Evolutionary conservation across 345 rosid species (phyloP), one percentile per base, ranked within the genome.

Genomic region (Hibiscus mutabilis): DNA sequence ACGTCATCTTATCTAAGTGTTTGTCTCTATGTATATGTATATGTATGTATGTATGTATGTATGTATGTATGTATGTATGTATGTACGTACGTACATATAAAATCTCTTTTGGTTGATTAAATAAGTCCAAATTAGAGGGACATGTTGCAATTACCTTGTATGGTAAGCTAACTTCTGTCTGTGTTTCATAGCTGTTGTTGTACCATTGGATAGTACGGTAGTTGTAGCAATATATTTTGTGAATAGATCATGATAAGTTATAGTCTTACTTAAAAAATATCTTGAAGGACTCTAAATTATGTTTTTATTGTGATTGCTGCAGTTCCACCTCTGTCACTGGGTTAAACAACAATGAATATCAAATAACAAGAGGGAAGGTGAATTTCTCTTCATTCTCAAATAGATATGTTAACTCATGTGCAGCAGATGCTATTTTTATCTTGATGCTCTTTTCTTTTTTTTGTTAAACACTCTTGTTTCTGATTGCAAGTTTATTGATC

Each of bases 301-400:
- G 49, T 51, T 70, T 68, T 27, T 60, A 16, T 69, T 76, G 60
- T 76, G 25, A 65, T 81, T 77, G 64, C 29, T 82, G 80, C 89
- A 96, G 99, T 79, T 85, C 79, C 64, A 61, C 97, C 0, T 87
- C 86, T 53, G 84, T 96, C 65, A 96, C 91, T 0, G 99, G 98
- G 74, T 46, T 96, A 85, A 96, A 91, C 90, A 96, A 96, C 79
- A 92, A 92, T 37, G 98, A 92, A 74, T 92, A 91, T 85, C 99
- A 96, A 89, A 96, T 96, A 83, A 53, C 91, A 55, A 92, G 99
- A 82, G 99, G 99, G 80, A 89, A 88, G 96, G 99, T 96, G 73
- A 44, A 25, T 60, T 70, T 40, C 51, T 42, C 21, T 72, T 67
- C 44, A 24, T 49, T 57, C 24, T 40, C 18, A 51, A 58, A 60